Evolutionary conservation across 139 green algal genomes (phyloP).

Genomic region (Edaphochlamys debaryana): DNA sequence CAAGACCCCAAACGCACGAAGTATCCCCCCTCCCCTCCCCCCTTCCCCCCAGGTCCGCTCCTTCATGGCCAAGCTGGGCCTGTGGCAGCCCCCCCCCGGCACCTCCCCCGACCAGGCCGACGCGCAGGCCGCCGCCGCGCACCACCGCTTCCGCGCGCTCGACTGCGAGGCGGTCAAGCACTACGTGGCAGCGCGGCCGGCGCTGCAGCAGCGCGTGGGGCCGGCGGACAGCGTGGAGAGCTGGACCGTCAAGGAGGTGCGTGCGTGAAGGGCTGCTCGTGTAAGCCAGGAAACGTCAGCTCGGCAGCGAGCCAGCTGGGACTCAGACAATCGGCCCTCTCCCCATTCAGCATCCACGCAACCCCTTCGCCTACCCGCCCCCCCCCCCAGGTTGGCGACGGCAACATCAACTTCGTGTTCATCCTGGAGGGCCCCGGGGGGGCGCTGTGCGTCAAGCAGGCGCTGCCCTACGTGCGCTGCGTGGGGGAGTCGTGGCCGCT

Average conservation of each 20-base stretch:
- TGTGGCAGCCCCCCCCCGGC: constrained; percentile 37
- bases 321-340: too few relatives aligned
- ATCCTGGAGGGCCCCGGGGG: constrained; percentile 86
- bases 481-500: constrained; percentile 94
- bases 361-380: too few relatives aligned
- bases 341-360: too few relatives aligned
- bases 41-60: constrained; percentile 53
- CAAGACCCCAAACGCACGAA: too few relatives aligned
- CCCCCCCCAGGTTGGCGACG: constrained; percentile 89
- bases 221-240: constrained; percentile 39
- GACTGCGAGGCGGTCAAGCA: constrained; percentile 58
- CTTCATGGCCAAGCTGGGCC: constrained; percentile 56
- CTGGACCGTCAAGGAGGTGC: constrained; percentile 76
- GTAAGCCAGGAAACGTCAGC: too few relatives aligned
- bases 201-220: constrained; percentile 65
- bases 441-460: constrained; percentile 89
- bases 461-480: constrained; percentile 91
- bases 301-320: too few relatives aligned
- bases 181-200: constrained; percentile 66
- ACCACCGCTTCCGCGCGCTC: constrained; percentile 20
- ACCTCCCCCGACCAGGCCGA: background rate
- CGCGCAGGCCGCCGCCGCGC: background rate
- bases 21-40: too few relatives aligned
- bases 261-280: constrained; percentile 11
- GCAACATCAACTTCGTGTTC: constrained; percentile 99